phyloP scores from a whole-genome alignment of 2,329 filamentous ascomycete genomes.

The Phaeosphaeriaceae sp. region DNA sequence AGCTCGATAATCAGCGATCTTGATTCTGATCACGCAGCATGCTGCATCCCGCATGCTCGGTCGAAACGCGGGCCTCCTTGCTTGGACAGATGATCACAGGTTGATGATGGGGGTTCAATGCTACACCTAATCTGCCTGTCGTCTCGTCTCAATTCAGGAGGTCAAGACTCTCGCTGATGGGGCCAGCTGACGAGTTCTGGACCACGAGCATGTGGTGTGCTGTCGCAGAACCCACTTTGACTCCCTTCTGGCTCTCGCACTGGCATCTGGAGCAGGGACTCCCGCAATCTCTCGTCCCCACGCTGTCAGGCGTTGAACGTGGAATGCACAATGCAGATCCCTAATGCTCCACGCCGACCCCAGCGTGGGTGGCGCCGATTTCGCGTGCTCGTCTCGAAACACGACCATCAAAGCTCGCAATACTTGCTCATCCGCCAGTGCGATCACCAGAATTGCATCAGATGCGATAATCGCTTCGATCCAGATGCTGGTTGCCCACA shows the following conservation, averaged over 20 bases:
- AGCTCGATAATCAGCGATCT: slow-evolving; percentile 3
- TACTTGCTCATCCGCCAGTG: slow-evolving; percentile 3
- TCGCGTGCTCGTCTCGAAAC: slow-evolving; percentile 18
- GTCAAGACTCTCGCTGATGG: slow-evolving; percentile 2
- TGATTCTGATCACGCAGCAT: slow-evolving; percentile 13
- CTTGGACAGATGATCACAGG: slow-evolving; percentile 18
- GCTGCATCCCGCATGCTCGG: slow-evolving; percentile 27
- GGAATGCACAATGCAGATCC: slow-evolving; percentile 25
- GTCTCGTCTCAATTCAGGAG: slow-evolving; percentile 1
- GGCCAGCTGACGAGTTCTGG: slow-evolving; percentile 8
- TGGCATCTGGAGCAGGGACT: slow-evolving; percentile 10
- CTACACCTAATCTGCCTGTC: background rate
- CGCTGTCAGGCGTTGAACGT: slow-evolving; percentile 17
- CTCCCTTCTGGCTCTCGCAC: background rate
- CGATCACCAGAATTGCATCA: slow-evolving; percentile 3
- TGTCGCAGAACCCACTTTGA: slow-evolving; percentile 4
- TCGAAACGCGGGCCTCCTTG: slow-evolving; percentile 26
- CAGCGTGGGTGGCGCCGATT: slow-evolving; percentile 7
- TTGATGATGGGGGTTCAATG: slow-evolving; percentile 14
- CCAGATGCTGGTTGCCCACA: background rate
- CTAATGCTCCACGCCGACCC: slow-evolving; percentile 19
- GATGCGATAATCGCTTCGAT: slow-evolving; percentile 2
- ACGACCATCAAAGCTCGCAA: slow-evolving; percentile 7
- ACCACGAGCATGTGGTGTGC: slow-evolving; percentile 8
- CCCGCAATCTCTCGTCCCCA: slow-evolving; percentile 19